Evolutionary conservation across 208 protist genomes (phyloP), one percentile per base, ranked within the genome.

Genomic region (Leishmania lainsoni): DNA sequence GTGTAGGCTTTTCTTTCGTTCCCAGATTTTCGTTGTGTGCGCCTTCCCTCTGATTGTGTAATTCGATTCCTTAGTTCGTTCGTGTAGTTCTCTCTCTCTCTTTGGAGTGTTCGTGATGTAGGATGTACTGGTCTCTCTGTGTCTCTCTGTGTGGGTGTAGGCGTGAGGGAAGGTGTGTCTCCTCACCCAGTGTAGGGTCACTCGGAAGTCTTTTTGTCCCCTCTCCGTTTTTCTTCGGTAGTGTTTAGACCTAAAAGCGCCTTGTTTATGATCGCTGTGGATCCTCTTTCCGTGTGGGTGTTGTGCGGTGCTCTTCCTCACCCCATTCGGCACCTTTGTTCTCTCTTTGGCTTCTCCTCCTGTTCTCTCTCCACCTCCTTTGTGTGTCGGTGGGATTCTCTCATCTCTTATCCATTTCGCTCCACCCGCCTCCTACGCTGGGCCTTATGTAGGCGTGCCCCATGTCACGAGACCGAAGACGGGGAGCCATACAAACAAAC

Each of bases 351-450:
- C 69, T 74, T 45, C 42, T 45, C 42, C 42, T 16, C 35, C 16
- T 77, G 20, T 22, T 39, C 10, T 52, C 22, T 63, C 9, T 68
- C 17, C 70, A 70, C 73, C 51, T 59, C 80, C 56, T 87, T 84
- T 83, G 48, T 59, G 78, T 51, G 54, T 20, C 80, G 49, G 61
- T 70, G 29, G 71, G 59, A 16, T 49, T 79, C 22, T 39, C 73
- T 79, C 39, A 42, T 77, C 52, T 39, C 66, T 59, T 75, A 32
- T 75, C 29, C 8, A 3, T 63, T n/a, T 63, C 58, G 8, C 26
- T 63, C 14, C 26, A 29, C 58, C 5, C 58, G 8, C 29, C 56
- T 29, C 12, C 58, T 14, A 16, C 26, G 58, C 58, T 22, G 26
- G 56, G 61, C 29, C 16, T 4, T 3, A 39, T 6, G 29, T 5